Percentiles rank a stretch among this genome's conserved stretches.
These are phyloP conservation scores for Stereocaulon alpinum DNA, from an alignment of 495 filamentous ascomycete genomes.

Conservation along the genomic window DNA sequence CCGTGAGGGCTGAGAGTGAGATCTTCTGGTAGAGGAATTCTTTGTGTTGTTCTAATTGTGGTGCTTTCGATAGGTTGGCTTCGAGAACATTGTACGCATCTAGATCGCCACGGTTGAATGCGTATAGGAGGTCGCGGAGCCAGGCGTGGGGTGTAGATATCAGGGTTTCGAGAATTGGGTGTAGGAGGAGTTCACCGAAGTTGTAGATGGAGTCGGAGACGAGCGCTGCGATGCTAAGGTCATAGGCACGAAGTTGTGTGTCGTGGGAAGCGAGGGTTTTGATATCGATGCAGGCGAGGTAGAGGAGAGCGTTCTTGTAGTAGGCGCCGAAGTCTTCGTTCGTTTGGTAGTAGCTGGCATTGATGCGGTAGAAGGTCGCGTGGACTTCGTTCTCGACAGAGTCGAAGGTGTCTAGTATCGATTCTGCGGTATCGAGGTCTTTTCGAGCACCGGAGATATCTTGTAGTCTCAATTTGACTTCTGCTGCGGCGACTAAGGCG, in stretches of 20 bases:
- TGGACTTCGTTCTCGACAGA: slow-evolving; percentile 93
- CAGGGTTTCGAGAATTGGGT: slow-evolving; percentile 87
- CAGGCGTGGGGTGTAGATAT: slow-evolving; percentile 56
- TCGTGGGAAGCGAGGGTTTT: slow-evolving; percentile 59
- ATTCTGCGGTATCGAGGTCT: slow-evolving; percentile 79
- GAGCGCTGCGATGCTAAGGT: slow-evolving; percentile 83
- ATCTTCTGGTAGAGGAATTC: slow-evolving; percentile 93
- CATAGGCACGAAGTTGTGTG: slow-evolving; percentile 72
- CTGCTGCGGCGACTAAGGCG: slow-evolving; percentile 81
- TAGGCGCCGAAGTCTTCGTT: slow-evolving; percentile 88
- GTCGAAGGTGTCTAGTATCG: slow-evolving; percentile 82
- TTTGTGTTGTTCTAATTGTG: slow-evolving; percentile 67
- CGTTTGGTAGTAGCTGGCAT: slow-evolving; percentile 87
- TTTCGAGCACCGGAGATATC: slow-evolving; percentile 68
- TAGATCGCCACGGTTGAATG: slow-evolving; percentile 94
- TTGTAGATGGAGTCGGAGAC: slow-evolving; percentile 96
- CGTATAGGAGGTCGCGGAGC: slow-evolving; percentile 89
- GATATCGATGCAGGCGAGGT: slow-evolving; percentile 91
- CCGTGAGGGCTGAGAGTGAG: slow-evolving; percentile 86
- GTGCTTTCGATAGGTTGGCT: slow-evolving; percentile 63
- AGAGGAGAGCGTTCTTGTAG: slow-evolving; percentile 95
- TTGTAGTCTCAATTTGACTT: slow-evolving; percentile 67
- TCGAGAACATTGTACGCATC: slow-evolving; percentile 72
- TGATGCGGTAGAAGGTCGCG: slow-evolving; percentile 91
- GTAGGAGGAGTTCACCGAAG: slow-evolving; percentile 95